Conservation (phyloP, 2,329 filamentous ascomycete species). For the Xylariales sp. region DNA sequence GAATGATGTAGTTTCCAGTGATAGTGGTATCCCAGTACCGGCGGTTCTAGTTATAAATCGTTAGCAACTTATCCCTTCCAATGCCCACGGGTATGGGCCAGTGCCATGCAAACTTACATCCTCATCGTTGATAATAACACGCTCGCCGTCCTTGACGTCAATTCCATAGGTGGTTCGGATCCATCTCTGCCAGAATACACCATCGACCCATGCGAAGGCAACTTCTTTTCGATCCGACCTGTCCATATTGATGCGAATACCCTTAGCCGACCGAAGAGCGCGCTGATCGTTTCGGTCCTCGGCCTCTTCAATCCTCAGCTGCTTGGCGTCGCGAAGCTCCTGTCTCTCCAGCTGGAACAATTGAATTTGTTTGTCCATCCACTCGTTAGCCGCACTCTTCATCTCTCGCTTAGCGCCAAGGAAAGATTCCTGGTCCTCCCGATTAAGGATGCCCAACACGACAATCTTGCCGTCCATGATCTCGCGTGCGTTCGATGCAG, state of each 20-base stretch:
- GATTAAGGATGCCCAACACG: slow-evolving; percentile 84
- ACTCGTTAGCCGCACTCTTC: slow-evolving; percentile 92
- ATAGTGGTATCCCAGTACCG: slow-evolving; percentile 92
- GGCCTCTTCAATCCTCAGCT: slow-evolving; percentile 92
- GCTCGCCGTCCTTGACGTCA: slow-evolving; percentile 80
- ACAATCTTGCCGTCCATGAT: slow-evolving; percentile 95
- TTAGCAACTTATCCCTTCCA: background rate
- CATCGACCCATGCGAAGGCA: slow-evolving; percentile 94
- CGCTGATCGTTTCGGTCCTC: slow-evolving; percentile 89
- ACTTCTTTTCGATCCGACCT: slow-evolving; percentile 84
- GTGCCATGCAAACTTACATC: slow-evolving; percentile 67
- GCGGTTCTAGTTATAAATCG: slow-evolving; percentile 59
- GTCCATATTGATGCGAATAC: slow-evolving; percentile 86
- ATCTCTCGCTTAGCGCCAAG: slow-evolving; percentile 76
- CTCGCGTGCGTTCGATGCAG: slow-evolving; percentile 83
- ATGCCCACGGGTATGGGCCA: background rate
- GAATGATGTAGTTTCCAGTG: slow-evolving; percentile 84
- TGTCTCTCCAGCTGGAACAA: slow-evolving; percentile 90
- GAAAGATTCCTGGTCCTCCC: slow-evolving; percentile 76
- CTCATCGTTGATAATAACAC: slow-evolving; percentile 95
- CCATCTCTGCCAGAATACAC: slow-evolving; percentile 97
- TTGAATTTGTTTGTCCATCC: slow-evolving; percentile 95
- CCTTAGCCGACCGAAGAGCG: slow-evolving; percentile 81
- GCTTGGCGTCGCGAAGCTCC: slow-evolving; percentile 90
- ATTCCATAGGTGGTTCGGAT: slow-evolving; percentile 92